Evolutionary conservation across 768 basidiomycete species (phyloP), one percentile per base, ranked within the genome.

Genomic region (Mycena rebaudengoi): DNA sequence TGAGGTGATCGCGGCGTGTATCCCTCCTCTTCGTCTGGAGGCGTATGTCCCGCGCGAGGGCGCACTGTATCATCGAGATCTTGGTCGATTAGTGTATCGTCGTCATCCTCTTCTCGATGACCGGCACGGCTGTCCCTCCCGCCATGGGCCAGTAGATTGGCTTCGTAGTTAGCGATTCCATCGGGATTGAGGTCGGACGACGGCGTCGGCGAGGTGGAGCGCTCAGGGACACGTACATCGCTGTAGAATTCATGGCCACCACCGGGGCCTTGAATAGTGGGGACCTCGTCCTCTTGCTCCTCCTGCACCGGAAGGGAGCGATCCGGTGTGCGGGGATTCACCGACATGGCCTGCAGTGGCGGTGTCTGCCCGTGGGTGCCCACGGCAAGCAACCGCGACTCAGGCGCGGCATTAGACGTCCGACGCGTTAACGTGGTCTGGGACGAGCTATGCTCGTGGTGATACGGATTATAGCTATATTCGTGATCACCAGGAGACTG

Each of bases 301-400:
- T 92, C 91, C 73, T 93, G 91, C 3, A 92, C 84, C 20, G 91
- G 91, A 25, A 93, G 80, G 16, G 91, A 91, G 32, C 90, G 82
- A 73, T 91, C 91, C 2, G 91, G 87, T 21, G 87, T 86, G 21
- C 89, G 86, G 6, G 83, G 79, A 62, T 79, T 71, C 72, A 53
- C 53, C 74, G 68, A 37, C 39, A 84, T 80, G 11, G 81, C 73
- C 69, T 87, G 88, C 54, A 83, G 65, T 18, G 88, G 87, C 0
- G 88, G 85, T 0, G 88, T 86, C 66, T 87, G 85, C 41, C 78
- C 66, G 13, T 67, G 66, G 8, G 61, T 63, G 3, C 56, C 56
- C 16, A 55, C 58, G 12, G 53, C 53, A 21, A 68, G 43, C 13
- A 67, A 35, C 2, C 65, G 57, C n/a, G 64, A 59, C 5, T 65